Conservation (phyloP, 2,329 filamentous ascomycete genomes). For the Fusarium nodosum region DNA sequence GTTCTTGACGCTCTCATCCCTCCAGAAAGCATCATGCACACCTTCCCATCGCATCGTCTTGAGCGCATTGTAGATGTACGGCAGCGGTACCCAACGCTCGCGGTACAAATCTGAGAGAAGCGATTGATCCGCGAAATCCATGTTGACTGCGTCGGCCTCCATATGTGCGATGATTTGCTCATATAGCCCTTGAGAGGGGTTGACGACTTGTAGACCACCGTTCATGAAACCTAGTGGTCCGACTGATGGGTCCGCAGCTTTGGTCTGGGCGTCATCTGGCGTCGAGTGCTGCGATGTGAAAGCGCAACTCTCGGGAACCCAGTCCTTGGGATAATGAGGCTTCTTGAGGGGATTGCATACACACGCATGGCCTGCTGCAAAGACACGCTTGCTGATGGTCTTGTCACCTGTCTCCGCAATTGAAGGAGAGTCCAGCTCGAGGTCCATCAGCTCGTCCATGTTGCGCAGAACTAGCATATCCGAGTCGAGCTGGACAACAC, state of each 20-base stretch:
- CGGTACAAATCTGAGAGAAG: slow-evolving; percentile 68
- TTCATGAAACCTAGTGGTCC: slow-evolving; percentile 65
- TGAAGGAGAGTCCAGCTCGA: slow-evolving; percentile 72
- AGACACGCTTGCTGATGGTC: slow-evolving; percentile 69
- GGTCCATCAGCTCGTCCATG: slow-evolving; percentile 94
- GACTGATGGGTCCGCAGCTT: slow-evolving; percentile 59
- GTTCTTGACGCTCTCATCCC: slow-evolving; percentile 70
- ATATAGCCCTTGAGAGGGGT: slow-evolving; percentile 64
- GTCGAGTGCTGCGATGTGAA: slow-evolving; percentile 67
- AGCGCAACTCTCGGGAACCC: slow-evolving; percentile 70
- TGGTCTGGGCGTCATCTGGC: slow-evolving; percentile 62
- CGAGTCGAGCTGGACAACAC: slow-evolving; percentile 86
- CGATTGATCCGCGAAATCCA: slow-evolving; percentile 72
- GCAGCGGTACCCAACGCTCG: slow-evolving; percentile 69
- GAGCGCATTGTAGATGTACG: slow-evolving; percentile 73
- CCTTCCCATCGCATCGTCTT: slow-evolving; percentile 69
- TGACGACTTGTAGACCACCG: slow-evolving; percentile 68
- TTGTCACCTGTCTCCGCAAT: slow-evolving; percentile 44
- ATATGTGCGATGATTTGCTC: slow-evolving; percentile 65
- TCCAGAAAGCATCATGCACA: slow-evolving; percentile 70
- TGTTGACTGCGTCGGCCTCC: slow-evolving; percentile 60
- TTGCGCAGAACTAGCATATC: slow-evolving; percentile 88
- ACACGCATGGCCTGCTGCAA: slow-evolving; percentile 87
- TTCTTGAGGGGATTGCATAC: slow-evolving; percentile 87
- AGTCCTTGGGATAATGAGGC: slow-evolving; percentile 81